Evolutionary conservation across 148 eudicot species (phyloP).

Genomic region (Vaccinium darrowii): DNA sequence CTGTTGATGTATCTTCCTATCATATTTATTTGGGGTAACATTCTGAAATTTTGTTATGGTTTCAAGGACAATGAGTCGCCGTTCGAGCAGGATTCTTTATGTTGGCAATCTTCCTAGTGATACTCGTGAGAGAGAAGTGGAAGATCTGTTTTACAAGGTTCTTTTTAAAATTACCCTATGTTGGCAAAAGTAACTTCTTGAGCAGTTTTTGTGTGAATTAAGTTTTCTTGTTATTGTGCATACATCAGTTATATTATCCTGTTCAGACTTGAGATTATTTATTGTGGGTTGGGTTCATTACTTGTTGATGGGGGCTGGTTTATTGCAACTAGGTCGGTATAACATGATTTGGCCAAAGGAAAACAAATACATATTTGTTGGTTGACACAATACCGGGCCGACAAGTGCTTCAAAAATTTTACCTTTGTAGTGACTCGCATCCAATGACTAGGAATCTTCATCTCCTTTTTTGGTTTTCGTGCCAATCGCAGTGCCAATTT

Average conservation of each 20-base stretch:
- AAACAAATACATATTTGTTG: neutral
- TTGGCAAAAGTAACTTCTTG: neutral
- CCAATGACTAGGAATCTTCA: too few relatives aligned
- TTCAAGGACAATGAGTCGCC: conserved; percentile 51
- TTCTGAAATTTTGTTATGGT: neutral
- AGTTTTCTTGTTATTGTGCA: neutral
- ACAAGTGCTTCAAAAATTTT: too few relatives aligned
- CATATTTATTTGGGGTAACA: neutral
- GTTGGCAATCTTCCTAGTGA: conserved; percentile 93
- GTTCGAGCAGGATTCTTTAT: conserved; percentile 57
- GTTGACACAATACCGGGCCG: too few relatives aligned
- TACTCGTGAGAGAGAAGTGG: conserved; percentile 75
- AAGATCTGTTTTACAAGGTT: conserved; percentile 89
- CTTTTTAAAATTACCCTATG: neutral
- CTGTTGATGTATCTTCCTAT: neutral
- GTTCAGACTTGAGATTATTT: neutral
- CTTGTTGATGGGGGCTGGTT: neutral
- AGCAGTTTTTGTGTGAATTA: neutral
- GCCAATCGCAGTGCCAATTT: too few relatives aligned
- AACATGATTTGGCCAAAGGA: neutral
- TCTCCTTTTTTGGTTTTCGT: too few relatives aligned
- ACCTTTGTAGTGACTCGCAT: too few relatives aligned
- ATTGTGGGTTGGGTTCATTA: neutral
- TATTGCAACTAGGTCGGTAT: neutral
- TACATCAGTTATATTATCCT: neutral